These are phyloP conservation scores for Kwoniella pini DNA, from an alignment of 768 basidiomycete genomes.

Conservation along the genomic window DNA sequence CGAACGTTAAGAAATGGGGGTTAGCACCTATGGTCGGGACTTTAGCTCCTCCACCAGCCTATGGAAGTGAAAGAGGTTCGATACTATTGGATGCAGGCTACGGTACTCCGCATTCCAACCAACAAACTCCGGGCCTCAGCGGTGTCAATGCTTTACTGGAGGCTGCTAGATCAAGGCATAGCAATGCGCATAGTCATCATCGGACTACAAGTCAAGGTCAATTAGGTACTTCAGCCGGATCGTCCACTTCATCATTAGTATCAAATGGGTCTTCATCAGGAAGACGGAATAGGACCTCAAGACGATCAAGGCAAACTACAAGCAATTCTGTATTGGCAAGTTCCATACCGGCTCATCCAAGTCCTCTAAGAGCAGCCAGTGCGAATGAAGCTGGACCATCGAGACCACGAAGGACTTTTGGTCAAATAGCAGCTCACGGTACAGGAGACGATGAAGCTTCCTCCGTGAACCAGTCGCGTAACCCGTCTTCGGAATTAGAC, in stretches of 20 bases:
- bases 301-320: constrained; percentile 2
- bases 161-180: constrained; percentile 34
- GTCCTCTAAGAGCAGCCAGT: constrained; percentile 27
- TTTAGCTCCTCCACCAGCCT: constrained; percentile 94
- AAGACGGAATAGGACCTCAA: constrained; percentile 1
- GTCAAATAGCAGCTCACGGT: neutral
- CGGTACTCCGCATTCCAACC: constrained; percentile 49
- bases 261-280: constrained; percentile 1
- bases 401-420: constrained; percentile 18
- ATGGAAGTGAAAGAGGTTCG: constrained; percentile 94
- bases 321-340: constrained; percentile 1
- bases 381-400: constrained; percentile 27
- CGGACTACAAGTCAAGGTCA: constrained; percentile 7
- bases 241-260: constrained; percentile 13
- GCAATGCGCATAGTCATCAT: constrained; percentile 7
- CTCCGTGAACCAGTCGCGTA: constrained; percentile 1
- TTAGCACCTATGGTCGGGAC: constrained; percentile 96
- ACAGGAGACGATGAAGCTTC: neutral
- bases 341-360: constrained; percentile 37
- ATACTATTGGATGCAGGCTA: constrained; percentile 91
- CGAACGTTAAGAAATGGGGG: constrained; percentile 99
- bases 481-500: constrained; percentile 9
- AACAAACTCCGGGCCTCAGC: constrained; percentile 11
- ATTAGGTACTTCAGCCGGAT: constrained; percentile 20
- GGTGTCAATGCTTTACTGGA: constrained; percentile 38